Base-by-base conservation (phyloP, 2,329 filamentous ascomycete genomes). In the Bipolaris victoriae region DNA sequence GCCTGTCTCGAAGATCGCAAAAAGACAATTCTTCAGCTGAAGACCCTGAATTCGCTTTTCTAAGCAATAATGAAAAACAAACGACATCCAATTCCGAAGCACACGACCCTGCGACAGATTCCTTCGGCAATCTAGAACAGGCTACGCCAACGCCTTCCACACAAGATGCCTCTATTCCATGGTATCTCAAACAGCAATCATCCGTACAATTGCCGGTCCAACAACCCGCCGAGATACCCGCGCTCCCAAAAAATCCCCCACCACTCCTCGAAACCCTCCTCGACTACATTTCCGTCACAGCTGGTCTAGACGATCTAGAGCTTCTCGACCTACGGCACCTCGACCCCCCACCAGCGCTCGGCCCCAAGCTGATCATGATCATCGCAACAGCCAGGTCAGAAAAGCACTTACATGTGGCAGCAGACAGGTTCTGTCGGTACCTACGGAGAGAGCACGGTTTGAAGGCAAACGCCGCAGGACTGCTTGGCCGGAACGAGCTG, bases 301-400 rank as follows among this genome's bases (percentile, higher is more conserved):
- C 97, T 65, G 95, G 95, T 35, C 81, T 99, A 39, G 92, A 97
- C 72, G 86, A 92, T 55, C 81, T 99, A 45, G 83, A 83, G 1
- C 78, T 99, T 5, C 82, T 97, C 46, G 95, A 99, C 71, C 82
- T 99, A 31, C 91, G 95, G 55, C 80, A 86, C 36, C 83, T 98
- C 48, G 90, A 97, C 67, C 92, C 93, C 0, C 90, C 93, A 0
- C 88, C 94, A 0, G 93, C 93, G 0, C 83, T 99, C 1, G 95
- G 95, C 1, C 86, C 91, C 1, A 93, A 94, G 68, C 83, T 97
- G 26, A 84, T 99, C 52, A 98, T 98, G 95, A 79, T 99, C 29
- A 87, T 99, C 62, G 92, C 90, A 39, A 97, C 92, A 7, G 91
- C 94, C 13, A 89, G 95, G 57, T 96, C 91, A 68, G 91, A 97